A percentile compares a stretch with the other conserved stretches of the same genome.
Conservation (phyloP, 805 yeast genomes). For the Pichia eremophila region DNA sequence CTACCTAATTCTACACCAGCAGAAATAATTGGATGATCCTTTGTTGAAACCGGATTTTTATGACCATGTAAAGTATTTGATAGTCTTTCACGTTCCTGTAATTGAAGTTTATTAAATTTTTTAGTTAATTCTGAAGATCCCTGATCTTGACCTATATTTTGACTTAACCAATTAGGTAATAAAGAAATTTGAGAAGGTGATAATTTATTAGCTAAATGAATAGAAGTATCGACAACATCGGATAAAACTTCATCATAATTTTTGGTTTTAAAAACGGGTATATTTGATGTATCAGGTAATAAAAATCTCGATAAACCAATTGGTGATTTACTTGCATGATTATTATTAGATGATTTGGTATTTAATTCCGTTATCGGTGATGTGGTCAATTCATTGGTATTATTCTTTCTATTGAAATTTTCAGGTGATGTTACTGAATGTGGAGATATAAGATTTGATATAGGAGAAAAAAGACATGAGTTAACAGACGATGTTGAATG, state of each 20-base stretch:
- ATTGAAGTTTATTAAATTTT: conserved; percentile 58
- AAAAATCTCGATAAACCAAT: conserved; percentile 42
- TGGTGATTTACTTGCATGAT: conserved; percentile 4
- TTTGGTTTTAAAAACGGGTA: conserved; percentile 37
- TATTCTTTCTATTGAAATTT: background rate
- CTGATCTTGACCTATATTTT: conserved; percentile 25
- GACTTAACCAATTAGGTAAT: conserved; percentile 49
- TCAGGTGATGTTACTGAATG: background rate
- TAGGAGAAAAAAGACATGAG: background rate
- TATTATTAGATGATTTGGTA: background rate
- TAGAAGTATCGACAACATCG: conserved; percentile 17
- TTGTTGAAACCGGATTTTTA: background rate
- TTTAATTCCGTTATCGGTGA: background rate
- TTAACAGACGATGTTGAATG: background rate
- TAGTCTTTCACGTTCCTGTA: conserved; percentile 59
- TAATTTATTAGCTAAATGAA: conserved; percentile 19
- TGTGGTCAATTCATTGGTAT: background rate
- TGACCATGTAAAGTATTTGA: conserved; percentile 30
- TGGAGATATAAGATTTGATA: background rate
- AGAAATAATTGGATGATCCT: conserved; percentile 29
- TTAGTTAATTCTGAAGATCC: conserved; percentile 36
- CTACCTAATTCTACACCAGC: conserved; percentile 75
- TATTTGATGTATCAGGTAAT: conserved; percentile 35
- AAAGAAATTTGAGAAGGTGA: conserved; percentile 13
- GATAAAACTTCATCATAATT: conserved; percentile 45